Evolutionary conservation across 108 stramenopile genomes (phyloP).

Genomic region (Skeletonema tropicum): DNA sequence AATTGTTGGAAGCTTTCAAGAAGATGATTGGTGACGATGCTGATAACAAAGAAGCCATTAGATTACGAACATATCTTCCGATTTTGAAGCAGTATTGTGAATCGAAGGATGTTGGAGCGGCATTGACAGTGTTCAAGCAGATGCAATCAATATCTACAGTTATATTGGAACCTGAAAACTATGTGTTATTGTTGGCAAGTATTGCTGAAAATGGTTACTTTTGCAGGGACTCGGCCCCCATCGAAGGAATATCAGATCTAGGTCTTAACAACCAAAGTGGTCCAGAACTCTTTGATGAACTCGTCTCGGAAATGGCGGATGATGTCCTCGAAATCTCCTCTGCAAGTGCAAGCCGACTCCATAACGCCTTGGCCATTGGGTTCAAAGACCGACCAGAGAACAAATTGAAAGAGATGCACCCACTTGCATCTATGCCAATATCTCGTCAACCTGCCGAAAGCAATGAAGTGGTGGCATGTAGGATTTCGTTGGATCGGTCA

Average conservation of each 20-base stretch:
- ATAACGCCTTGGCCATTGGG: slow-evolving; percentile 69
- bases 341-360: slow-evolving; percentile 71
- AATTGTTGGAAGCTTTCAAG: slow-evolving; percentile 45
- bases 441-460: slow-evolving; percentile 45
- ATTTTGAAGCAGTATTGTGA: slow-evolving; percentile 70
- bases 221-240: slow-evolving; percentile 42
- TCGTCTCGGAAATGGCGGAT: slow-evolving; percentile 74
- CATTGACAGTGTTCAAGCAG: slow-evolving; percentile 60
- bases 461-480: slow-evolving; percentile 63
- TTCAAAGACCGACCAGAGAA: slow-evolving; percentile 39
- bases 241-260: slow-evolving; percentile 55
- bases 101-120: slow-evolving; percentile 55
- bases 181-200: slow-evolving; percentile 62
- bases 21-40: slow-evolving; percentile 26
- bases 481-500: slow-evolving; percentile 61
- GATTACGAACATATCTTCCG: slow-evolving; percentile 81
- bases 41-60: slow-evolving; percentile 46
- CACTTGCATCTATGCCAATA: slow-evolving; percentile 57
- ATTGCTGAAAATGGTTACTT: slow-evolving; percentile 80
- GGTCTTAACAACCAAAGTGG: slow-evolving; percentile 55
- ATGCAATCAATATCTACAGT: slow-evolving; percentile 65
- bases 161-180: slow-evolving; percentile 72
- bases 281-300: slow-evolving; percentile 70
- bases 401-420: slow-evolving; percentile 52
- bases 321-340: slow-evolving; percentile 75